Evolutionary conservation across 176 grass and related monocot species (phyloP).

Genomic region (Luzula sylvatica): DNA sequence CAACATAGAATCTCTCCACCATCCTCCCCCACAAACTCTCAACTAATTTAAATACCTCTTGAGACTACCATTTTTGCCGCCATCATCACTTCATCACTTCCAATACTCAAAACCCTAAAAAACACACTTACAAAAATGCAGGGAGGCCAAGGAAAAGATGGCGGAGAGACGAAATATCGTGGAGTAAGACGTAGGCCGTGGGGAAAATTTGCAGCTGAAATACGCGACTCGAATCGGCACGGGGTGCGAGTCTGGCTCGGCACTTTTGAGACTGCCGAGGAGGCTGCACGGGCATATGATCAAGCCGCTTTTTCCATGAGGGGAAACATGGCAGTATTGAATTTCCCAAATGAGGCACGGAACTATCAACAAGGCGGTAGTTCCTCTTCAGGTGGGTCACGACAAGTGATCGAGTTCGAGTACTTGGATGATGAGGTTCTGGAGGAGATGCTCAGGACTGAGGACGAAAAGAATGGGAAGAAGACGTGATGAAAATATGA

Average conservation of each 20-base stretch:
- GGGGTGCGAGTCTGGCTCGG: slow-evolving; percentile 68
- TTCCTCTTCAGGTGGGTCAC: slow-evolving; percentile 10
- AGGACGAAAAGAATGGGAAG: slow-evolving; percentile 33
- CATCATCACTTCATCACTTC: slow-evolving; percentile 13
- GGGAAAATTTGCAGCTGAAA: slow-evolving; percentile 88
- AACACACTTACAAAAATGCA: slow-evolving; percentile 11
- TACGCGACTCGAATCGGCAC: slow-evolving; percentile 69
- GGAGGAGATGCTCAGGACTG: slow-evolving; percentile 42
- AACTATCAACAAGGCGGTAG: slow-evolving; percentile 11
- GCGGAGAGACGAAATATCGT: slow-evolving; percentile 51
- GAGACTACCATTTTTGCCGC: slow-evolving; percentile 4
- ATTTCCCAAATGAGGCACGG: slow-evolving; percentile 55
- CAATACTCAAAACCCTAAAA: no score
- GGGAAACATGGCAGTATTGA: slow-evolving; percentile 58
- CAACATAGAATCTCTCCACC: slow-evolving; percentile 1
- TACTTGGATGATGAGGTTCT: slow-evolving; percentile 65
- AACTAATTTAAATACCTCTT: slow-evolving; percentile 13
- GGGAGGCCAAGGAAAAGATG: slow-evolving; percentile 13
- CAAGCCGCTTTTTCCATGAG: slow-evolving; percentile 70
- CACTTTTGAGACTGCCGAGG: slow-evolving; percentile 77
- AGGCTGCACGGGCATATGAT: slow-evolving; percentile 69
- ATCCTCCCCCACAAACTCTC: not conserved
- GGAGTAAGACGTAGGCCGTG: slow-evolving; percentile 54
- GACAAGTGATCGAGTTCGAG: slow-evolving; percentile 59
- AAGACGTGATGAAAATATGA: not conserved